phyloP scores from a whole-genome alignment of 495 filamentous ascomycete genomes.

The Penicillium nucicola region DNA sequence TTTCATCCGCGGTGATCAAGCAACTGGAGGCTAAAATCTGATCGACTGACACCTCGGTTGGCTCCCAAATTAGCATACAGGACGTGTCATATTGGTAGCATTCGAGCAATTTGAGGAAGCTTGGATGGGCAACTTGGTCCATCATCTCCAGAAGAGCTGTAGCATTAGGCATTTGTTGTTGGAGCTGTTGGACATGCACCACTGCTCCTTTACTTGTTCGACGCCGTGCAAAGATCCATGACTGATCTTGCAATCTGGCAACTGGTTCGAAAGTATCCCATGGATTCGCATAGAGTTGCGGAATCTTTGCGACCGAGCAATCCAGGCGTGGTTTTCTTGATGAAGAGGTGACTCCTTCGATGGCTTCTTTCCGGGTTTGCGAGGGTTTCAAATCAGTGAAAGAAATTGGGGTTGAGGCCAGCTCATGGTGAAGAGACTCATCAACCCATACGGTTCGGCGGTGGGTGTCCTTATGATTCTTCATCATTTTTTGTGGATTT shows the following conservation, averaged over 20 bases:
- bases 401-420: no score
- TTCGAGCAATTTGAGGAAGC: slow-evolving; percentile 1
- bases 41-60: slow-evolving; percentile 1
- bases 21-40: slow-evolving; percentile 2
- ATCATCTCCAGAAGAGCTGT: neutral
- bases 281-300: no score
- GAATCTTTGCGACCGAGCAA: no score
- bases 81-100: neutral
- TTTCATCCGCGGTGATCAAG: slow-evolving; percentile 1
- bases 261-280: slow-evolving; percentile 1
- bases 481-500: no score
- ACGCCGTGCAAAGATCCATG: neutral
- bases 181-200: slow-evolving; percentile 1
- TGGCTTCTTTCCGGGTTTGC: no score
- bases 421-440: no score
- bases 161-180: neutral
- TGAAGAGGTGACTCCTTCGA: no score
- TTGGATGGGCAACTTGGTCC: slow-evolving; percentile 1
- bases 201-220: neutral
- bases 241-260: neutral
- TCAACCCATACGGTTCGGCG: no score
- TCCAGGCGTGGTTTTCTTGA: neutral
- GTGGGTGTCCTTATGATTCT: no score
- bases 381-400: no score
- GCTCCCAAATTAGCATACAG: slow-evolving; percentile 2